Evolutionary conservation across 768 basidiomycete species (phyloP).

Genomic region (Suillus variegatus): DNA sequence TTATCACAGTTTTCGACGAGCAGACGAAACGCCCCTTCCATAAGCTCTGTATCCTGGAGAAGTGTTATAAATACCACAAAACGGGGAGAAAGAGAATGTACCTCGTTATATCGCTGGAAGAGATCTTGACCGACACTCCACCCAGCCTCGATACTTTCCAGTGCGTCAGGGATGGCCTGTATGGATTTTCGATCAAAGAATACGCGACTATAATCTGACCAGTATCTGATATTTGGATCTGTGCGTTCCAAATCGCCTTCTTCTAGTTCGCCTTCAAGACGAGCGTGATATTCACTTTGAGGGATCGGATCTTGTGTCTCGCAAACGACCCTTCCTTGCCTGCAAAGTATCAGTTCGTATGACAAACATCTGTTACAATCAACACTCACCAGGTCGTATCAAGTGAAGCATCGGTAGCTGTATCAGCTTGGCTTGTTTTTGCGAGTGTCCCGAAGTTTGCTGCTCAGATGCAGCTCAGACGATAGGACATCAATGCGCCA

Average conservation of each 20-base stretch:
- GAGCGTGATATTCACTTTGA: slow-evolving; percentile 56
- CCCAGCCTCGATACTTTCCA: slow-evolving; percentile 50
- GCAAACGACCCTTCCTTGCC: slow-evolving; percentile 51
- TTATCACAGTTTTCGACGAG: slow-evolving; percentile 77
- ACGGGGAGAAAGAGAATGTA: slow-evolving; percentile 28
- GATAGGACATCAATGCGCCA: slow-evolving; percentile 4
- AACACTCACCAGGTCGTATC: slow-evolving; percentile 22
- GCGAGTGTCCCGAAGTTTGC: slow-evolving; percentile 68
- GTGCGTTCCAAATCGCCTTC: slow-evolving; percentile 14
- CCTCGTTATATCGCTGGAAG: slow-evolving; percentile 59
- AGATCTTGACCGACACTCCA: slow-evolving; percentile 56
- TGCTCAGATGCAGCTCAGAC: slow-evolving; percentile 28
- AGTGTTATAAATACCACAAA: slow-evolving; percentile 4
- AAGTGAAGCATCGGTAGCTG: slow-evolving; percentile 33
- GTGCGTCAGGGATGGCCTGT: slow-evolving; percentile 60
- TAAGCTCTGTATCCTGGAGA: slow-evolving; percentile 57
- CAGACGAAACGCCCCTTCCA: slow-evolving; percentile 67
- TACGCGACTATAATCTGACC: slow-evolving; percentile 55
- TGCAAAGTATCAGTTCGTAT: slow-evolving; percentile 19
- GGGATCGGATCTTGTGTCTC: slow-evolving; percentile 55
- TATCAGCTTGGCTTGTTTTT: slow-evolving; percentile 24
- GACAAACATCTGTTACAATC: background rate
- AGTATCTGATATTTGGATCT: slow-evolving; percentile 40
- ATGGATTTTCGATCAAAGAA: slow-evolving; percentile 65
- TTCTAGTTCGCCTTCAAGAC: slow-evolving; percentile 32